These are phyloP conservation scores for Brasenia schreberi DNA, from an alignment of 164 flowering plant species.

Conservation along the genomic window DNA sequence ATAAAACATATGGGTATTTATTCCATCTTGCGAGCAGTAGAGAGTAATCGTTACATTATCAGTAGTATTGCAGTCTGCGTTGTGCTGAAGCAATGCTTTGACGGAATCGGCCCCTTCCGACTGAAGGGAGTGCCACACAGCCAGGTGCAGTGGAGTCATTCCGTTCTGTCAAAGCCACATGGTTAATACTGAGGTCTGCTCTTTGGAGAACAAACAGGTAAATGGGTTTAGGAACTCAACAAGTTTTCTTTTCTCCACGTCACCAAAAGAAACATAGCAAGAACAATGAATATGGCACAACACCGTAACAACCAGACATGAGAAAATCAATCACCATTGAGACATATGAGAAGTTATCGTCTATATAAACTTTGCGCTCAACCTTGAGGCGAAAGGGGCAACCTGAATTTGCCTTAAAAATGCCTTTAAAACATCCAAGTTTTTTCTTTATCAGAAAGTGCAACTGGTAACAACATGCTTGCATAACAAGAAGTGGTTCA, in stretches of 20 bases:
- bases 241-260: background rate
- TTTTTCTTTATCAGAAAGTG: no score
- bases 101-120: conserved; percentile 63
- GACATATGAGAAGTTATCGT: background rate
- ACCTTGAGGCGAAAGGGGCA: background rate
- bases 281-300: background rate
- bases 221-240: background rate
- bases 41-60: conserved; percentile 47
- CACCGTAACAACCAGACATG: background rate
- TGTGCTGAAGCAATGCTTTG: conserved; percentile 58
- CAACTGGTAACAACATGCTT: no score
- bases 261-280: background rate
- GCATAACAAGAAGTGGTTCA: no score
- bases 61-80: conserved; percentile 79
- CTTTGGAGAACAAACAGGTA: background rate
- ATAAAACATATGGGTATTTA: background rate
- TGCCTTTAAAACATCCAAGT: no score
- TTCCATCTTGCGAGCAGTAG: background rate
- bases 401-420: no score
- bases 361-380: background rate
- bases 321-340: background rate
- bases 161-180: conserved; percentile 55
- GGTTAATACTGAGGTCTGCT: background rate
- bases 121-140: conserved; percentile 81
- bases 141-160: conserved; percentile 98